Evolutionary conservation across 441 rosid genomes (phyloP), one percentile per base, ranked within the genome.

Genomic region (Gossypium davidsonii): DNA sequence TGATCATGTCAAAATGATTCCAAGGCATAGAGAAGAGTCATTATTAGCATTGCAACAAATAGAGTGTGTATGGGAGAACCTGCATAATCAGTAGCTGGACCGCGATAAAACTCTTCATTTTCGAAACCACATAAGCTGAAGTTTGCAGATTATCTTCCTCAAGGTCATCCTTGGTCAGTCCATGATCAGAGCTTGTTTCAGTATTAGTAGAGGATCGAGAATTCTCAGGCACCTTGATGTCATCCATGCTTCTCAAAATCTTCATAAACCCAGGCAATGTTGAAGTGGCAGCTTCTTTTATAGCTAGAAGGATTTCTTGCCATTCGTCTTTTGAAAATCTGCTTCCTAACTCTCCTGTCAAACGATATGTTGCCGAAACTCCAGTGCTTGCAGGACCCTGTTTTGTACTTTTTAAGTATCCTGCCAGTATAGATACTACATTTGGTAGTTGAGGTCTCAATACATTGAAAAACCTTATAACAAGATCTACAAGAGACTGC

Each of bases 331-430:
- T 89, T 20, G 91, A 83, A 81, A 93, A 81, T 71, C 77, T 82
- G 75, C 77, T 84, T 42, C 94, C 92, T 83, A 95, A 79, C 76
- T 89, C 88, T 73, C 86, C 88, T 4, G 92, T 82, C 77, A 95
- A 82, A 59, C 84, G 92, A 77, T 89, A 78, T 72, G 90, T 74
- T 3, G 93, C 90, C 49, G 91, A 84, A 62, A 91, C 88, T 61
- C 98, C 97, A 46, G 90, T 85, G 82, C 89, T 90, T 37, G 98
- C 89, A 81, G 89, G 88, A 73, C 97, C 97, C 72, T 93, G 95
- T 57, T 88, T 79, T 64, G 97, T 87, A 85, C 88, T 90, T 72
- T 83, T 90, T 42, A 95, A 85, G 79, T 89, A 84, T 67, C 90
- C 94, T 21, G 89, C 87, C 87, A 95, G 80, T 63, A 91, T 73